These are phyloP conservation scores for Cordyceps cicadae DNA, from an alignment of 2,329 filamentous ascomycete species.

Conservation along the genomic window DNA sequence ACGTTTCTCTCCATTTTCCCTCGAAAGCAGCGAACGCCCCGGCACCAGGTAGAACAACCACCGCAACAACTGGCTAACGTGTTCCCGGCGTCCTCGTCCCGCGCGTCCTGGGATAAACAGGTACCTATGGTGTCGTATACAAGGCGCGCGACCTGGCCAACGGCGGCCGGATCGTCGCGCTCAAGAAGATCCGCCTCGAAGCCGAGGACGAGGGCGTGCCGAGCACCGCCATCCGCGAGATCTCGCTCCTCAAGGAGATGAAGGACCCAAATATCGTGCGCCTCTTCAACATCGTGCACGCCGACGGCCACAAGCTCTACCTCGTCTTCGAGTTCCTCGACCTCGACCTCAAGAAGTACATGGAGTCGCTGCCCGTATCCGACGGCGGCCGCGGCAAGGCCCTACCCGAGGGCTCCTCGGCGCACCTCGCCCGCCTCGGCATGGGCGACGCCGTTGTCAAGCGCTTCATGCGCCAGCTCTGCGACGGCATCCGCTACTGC, in stretches of 20 bases:
- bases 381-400: conserved; percentile 81
- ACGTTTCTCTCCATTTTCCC: neutral
- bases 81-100: neutral
- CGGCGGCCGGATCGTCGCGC: conserved; percentile 74
- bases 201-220: conserved; percentile 92
- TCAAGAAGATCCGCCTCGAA: conserved; percentile 94
- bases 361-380: conserved; percentile 78
- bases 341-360: conserved; percentile 89
- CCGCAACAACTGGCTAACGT: neutral
- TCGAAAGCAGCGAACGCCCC: neutral
- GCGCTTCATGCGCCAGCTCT: conserved; percentile 86
- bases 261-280: conserved; percentile 83
- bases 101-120: conserved; percentile 33
- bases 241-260: conserved; percentile 91
- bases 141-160: conserved; percentile 82
- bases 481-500: conserved; percentile 78
- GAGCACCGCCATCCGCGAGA: conserved; percentile 87
- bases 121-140: conserved; percentile 92
- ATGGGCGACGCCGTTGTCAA: conserved; percentile 76
- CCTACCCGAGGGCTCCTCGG: conserved; percentile 66
- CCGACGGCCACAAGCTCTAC: conserved; percentile 90
- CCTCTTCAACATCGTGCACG: conserved; percentile 86
- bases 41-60: neutral
- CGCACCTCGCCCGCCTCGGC: conserved; percentile 57
- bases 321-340: conserved; percentile 90